A percentile compares a stretch with the other conserved stretches of the same genome.
phyloP scores from a whole-genome alignment of 176 grass and related monocot species.

The Poa annua region DNA sequence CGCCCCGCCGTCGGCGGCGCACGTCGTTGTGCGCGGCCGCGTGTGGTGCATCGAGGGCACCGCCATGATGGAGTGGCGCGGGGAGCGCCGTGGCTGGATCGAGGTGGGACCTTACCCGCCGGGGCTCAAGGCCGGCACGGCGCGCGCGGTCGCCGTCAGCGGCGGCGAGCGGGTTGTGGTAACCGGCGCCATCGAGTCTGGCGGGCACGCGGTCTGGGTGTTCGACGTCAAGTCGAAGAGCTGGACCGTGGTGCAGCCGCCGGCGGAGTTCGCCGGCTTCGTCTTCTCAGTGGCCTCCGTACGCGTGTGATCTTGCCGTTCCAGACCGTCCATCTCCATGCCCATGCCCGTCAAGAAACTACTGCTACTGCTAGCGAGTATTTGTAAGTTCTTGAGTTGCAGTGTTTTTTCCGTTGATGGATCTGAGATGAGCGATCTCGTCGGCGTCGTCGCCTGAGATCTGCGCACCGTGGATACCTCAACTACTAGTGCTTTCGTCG shows the following conservation, averaged over 20 bases:
- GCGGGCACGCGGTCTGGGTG: constrained; percentile 54
- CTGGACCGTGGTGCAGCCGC: constrained; percentile 53
- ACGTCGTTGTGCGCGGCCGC: constrained; percentile 46
- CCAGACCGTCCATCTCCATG: not conserved
- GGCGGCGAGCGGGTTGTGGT: constrained; percentile 62
- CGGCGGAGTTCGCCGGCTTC: constrained; percentile 57
- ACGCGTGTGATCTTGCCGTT: constrained; percentile 28
- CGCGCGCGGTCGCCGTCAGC: constrained; percentile 46
- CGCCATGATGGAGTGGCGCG: constrained; percentile 55
- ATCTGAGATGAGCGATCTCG: constrained; percentile 15
- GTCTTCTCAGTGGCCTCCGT: constrained; percentile 58
- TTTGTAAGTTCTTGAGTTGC: constrained; percentile 15
- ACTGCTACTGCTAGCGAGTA: constrained; percentile 26
- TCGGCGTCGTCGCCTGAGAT: constrained; percentile 21
- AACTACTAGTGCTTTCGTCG: not conserved
- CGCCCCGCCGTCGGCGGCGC: constrained; percentile 47
- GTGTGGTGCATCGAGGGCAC: constrained; percentile 64
- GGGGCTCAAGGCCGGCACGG: constrained; percentile 58
- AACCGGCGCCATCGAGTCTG: constrained; percentile 44
- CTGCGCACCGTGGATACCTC: not conserved
- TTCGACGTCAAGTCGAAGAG: constrained; percentile 51
- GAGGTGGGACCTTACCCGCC: constrained; percentile 58
- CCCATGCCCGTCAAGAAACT: not conserved
- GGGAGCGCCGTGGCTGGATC: constrained; percentile 41
- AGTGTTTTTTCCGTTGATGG: constrained; percentile 33